phyloP scores from a whole-genome alignment of 2,329 filamentous ascomycete species.

The Xylariomycetidae sp. region DNA sequence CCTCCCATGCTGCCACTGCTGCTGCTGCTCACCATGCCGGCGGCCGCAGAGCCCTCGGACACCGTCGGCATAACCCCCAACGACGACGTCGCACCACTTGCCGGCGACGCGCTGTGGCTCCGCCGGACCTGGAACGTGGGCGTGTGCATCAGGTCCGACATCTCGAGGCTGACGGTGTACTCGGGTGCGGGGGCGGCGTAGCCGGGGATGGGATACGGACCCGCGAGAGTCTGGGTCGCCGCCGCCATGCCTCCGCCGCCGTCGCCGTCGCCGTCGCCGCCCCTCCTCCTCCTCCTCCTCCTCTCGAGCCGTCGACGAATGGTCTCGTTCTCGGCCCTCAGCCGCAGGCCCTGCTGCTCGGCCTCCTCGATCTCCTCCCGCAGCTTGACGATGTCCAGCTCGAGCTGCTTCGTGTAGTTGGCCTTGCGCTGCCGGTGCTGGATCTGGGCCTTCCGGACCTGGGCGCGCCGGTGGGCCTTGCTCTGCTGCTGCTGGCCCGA shows the following conservation, averaged over 20 bases:
- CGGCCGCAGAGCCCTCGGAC: no score
- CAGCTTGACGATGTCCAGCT: conserved; percentile 44
- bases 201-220: not conserved
- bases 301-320: conserved; percentile 33
- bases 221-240: not conserved
- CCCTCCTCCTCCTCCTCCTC: not conserved
- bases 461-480: conserved; percentile 45
- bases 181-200: conserved; percentile 7
- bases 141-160: conserved; percentile 36
- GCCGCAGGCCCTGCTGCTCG: conserved; percentile 32
- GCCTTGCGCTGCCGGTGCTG: conserved; percentile 53
- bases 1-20: not conserved
- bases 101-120: conserved; percentile 6
- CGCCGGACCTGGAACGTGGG: conserved; percentile 39
- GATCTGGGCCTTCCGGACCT: conserved; percentile 50
- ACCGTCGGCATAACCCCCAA: no score
- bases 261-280: not conserved
- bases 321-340: conserved; percentile 39
- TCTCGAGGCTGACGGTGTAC: conserved; percentile 31
- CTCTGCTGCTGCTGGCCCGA: conserved; percentile 19
- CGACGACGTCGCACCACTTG: no score
- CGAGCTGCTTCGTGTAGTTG: conserved; percentile 50
- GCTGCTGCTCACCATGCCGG: not conserved
- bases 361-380: conserved; percentile 41
- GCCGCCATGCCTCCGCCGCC: not conserved